phyloP scores from a whole-genome alignment of 2,329 filamentous ascomycete species.

The Fusarium albosuccineum region DNA sequence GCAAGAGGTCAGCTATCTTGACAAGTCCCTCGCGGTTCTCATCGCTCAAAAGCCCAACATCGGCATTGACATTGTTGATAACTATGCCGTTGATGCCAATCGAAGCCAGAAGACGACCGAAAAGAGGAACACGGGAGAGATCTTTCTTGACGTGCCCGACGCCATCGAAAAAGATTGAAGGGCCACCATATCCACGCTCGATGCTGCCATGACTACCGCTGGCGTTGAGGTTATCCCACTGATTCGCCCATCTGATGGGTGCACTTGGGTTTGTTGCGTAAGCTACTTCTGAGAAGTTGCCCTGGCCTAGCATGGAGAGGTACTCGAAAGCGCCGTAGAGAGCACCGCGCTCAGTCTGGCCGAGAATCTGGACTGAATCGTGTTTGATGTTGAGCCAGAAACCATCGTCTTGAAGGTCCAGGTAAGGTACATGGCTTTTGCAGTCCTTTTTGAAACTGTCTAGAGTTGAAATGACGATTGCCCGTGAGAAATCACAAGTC shows the following conservation, averaged over 20 bases:
- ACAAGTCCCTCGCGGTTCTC: constrained; percentile 71
- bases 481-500: constrained; percentile 19
- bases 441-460: constrained; percentile 27
- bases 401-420: constrained; percentile 66
- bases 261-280: constrained; percentile 69
- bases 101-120: constrained; percentile 75
- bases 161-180: constrained; percentile 74
- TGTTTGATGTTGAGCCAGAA: constrained; percentile 68
- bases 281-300: constrained; percentile 61
- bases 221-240: constrained; percentile 79
- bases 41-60: constrained; percentile 66
- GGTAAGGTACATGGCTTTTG: constrained; percentile 1
- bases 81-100: constrained; percentile 75
- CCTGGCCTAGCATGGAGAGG: constrained; percentile 72
- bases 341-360: constrained; percentile 74
- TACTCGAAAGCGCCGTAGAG: constrained; percentile 79
- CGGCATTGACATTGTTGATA: constrained; percentile 80
- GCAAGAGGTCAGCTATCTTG: constrained; percentile 73
- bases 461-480: constrained; percentile 28
- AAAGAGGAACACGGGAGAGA: constrained; percentile 70
- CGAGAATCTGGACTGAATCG: constrained; percentile 67
- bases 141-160: constrained; percentile 67
- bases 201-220: constrained; percentile 63
- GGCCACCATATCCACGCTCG: constrained; percentile 76
- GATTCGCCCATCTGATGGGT: constrained; percentile 76